Evolutionary conservation across 176 grass and related monocot genomes (phyloP).

Genomic region (Bonia amplexicaulis): DNA sequence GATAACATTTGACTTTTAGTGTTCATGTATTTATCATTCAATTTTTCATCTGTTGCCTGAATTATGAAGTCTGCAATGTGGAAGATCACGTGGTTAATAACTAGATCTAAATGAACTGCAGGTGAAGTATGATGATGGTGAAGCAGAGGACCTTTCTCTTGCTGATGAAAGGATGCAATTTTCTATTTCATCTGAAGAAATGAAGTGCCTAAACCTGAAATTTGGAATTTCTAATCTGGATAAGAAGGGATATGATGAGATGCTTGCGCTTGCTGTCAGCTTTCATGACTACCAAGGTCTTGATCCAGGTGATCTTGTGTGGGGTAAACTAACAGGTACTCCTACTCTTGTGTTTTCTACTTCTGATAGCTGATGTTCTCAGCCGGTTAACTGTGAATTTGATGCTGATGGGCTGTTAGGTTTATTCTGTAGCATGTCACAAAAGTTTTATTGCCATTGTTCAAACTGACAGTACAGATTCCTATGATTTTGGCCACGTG

Average conservation of each 20-base stretch:
- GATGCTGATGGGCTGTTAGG: background rate
- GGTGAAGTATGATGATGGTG: slow-evolving; percentile 86
- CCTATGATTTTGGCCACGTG: background rate
- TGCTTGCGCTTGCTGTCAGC: slow-evolving; percentile 81
- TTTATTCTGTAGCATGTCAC: background rate
- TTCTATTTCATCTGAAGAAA: slow-evolving; percentile 61
- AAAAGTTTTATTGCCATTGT: slow-evolving; percentile 8
- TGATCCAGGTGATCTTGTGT: slow-evolving; percentile 91
- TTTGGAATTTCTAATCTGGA: slow-evolving; percentile 58
- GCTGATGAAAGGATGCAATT: slow-evolving; percentile 77
- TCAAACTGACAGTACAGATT: background rate
- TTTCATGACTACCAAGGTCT: slow-evolving; percentile 89
- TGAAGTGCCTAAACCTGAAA: slow-evolving; percentile 69
- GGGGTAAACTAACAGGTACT: slow-evolving; percentile 98
- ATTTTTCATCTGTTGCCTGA: background rate
- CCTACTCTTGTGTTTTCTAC: slow-evolving; percentile 6
- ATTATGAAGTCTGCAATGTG: background rate
- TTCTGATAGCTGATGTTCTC: slow-evolving; percentile 4
- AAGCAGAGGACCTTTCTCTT: slow-evolving; percentile 62
- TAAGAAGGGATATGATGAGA: slow-evolving; percentile 75
- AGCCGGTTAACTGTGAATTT: slow-evolving; percentile 16
- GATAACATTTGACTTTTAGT: background rate
- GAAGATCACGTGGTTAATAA: background rate
- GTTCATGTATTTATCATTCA: background rate
- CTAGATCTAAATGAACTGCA: slow-evolving; percentile 32